Conservation (phyloP, 345 rosid species). For the Citrus maxima region DNA sequence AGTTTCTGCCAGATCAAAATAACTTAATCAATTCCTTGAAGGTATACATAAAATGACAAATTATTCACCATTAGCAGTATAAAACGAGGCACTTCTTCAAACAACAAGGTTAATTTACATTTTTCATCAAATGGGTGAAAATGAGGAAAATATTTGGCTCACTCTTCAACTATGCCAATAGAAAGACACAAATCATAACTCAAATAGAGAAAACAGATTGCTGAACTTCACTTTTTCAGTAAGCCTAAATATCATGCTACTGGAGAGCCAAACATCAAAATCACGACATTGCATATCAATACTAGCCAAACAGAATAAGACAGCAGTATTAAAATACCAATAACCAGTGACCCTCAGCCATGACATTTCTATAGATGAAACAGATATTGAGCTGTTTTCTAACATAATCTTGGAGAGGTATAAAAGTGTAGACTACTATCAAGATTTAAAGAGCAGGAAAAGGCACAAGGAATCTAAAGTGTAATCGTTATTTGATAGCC, state of each 20-base stretch:
- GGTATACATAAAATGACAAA: background rate
- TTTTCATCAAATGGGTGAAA: background rate
- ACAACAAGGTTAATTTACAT: background rate
- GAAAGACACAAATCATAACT: background rate
- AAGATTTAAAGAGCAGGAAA: background rate
- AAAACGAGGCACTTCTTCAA: background rate
- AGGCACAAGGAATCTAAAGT: background rate
- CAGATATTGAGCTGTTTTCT: background rate
- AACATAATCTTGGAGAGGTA: background rate
- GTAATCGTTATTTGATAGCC: background rate
- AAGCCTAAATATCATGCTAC: too few relatives aligned
- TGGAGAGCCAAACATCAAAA: background rate
- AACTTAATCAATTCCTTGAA: conserved; percentile 4
- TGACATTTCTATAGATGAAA: background rate
- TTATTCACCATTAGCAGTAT: background rate
- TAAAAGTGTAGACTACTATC: background rate
- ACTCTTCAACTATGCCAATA: conserved; percentile 3
- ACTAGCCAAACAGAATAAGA: background rate
- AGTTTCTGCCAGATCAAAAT: conserved; percentile 60
- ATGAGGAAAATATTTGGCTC: background rate
- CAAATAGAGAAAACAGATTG: background rate
- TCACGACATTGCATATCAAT: background rate
- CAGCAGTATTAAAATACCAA: background rate
- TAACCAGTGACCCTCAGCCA: background rate
- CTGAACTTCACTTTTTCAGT: background rate